A percentile compares a stretch with the other conserved stretches of the same genome.
phyloP scores from a whole-genome alignment of 2,329 filamentous ascomycete species.

The Ambrosiella xylebori region DNA sequence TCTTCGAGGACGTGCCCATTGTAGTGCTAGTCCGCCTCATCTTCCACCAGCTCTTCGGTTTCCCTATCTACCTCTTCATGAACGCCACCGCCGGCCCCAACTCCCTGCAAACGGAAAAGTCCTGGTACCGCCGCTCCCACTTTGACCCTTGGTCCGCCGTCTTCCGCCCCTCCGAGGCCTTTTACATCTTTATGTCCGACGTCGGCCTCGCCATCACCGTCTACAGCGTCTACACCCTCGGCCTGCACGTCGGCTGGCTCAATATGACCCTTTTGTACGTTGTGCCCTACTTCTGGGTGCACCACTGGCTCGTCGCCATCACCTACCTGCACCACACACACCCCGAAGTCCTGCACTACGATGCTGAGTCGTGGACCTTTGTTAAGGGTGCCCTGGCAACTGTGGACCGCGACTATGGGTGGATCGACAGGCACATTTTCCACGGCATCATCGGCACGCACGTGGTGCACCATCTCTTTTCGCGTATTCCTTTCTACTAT shows the following conservation, averaged over 20 bases:
- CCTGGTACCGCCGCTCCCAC: constrained; percentile 34
- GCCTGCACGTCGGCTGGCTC: constrained; percentile 27
- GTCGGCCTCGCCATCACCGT: constrained; percentile 37
- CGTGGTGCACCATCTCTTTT: constrained; percentile 45
- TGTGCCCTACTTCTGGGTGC: constrained; percentile 51
- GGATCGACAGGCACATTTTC: constrained; percentile 47
- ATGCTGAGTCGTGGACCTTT: constrained; percentile 41
- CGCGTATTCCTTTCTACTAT: constrained; percentile 29
- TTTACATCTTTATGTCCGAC: constrained; percentile 41
- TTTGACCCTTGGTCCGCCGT: constrained; percentile 45
- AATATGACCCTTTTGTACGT: constrained; percentile 38
- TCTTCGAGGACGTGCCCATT: constrained; percentile 47
- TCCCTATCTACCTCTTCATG: constrained; percentile 45
- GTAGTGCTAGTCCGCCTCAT: constrained; percentile 36
- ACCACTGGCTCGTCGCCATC: constrained; percentile 58
- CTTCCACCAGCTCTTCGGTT: constrained; percentile 46
- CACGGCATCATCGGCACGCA: constrained; percentile 49
- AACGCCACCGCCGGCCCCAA: constrained; percentile 35
- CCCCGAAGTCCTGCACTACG: constrained; percentile 36
- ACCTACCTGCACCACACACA: constrained; percentile 57
- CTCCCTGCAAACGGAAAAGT: constrained; percentile 28
- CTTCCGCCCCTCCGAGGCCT: constrained; percentile 39
- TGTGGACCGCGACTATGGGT: constrained; percentile 47
- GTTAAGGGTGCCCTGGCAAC: constrained; percentile 44
- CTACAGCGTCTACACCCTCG: constrained; percentile 36